Base-by-base conservation (phyloP, 2,329 filamentous ascomycete species). In the Curvularia hawaiiensis region DNA sequence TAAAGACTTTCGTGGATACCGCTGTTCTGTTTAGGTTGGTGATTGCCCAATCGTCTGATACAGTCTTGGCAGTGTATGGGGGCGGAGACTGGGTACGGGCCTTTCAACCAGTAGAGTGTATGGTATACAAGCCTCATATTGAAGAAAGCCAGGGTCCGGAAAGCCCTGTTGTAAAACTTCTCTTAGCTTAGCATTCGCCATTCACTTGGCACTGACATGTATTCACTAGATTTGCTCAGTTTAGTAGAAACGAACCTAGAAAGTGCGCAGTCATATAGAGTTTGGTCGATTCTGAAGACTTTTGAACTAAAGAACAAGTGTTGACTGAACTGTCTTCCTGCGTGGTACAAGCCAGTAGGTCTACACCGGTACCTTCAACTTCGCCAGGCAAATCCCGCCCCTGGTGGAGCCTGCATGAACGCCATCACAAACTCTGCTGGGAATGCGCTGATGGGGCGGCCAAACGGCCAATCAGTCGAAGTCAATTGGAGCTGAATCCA, bases 381-480 rank as follows among this genome's bases (percentile, higher is more conserved):
- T 46, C 30, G 30, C 10, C 33, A 18, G 26, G 38, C 24, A 33
- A 33, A 33, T 20, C 11, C 14, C 20, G 18, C 9, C 35, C 22
- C n/a, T 40, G 33, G 35, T 31, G 39, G 28, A 38, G 35, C 16
- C 14, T 18, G 50, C 30, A 44, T 45, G 41, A 45, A 38, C 50
- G 50, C 50, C 40, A 52, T 28, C 28, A 43, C 18, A 35, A 20
- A 28, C 18, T 31, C 38, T 18, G 39, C 40, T 38, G 41, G 40
- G 24, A 45, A 44, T 38, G 18, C 22, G 30, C 16, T 1, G 30
- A 38, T 16, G 28, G 40, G 41, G 40, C 33, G 30, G 40, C 31
- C 50, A 44, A 52, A n/a, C 20, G 2, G 35, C 50, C 50, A 35
- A 52, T 52, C 30, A 24, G 12, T 38, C 24, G n/a, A 28, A 30